Evolutionary conservation across 1,284 basidiomycete genomes (phyloP), one percentile per base, ranked within the genome.

Genomic region (Lentinula novae-zelandiae): DNA sequence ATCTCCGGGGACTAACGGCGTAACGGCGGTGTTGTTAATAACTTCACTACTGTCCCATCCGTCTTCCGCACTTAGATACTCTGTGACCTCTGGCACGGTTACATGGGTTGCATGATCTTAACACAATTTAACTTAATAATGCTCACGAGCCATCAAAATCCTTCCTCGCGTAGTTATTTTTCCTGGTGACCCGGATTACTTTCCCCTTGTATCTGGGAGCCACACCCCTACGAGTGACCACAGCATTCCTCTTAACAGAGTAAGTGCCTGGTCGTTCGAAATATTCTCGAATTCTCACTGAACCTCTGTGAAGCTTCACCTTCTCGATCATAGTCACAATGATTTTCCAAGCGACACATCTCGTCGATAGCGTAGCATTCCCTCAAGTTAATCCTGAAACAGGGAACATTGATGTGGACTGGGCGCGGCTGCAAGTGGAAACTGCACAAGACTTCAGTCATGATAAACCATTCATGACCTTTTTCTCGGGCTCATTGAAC

Each of bases 271-370:
- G 3, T 34, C n/a, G 22, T 20, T 15, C 33, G n/a, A 17, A 3
- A 9, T 27, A 22, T 22, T 33, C 13, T 51, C 7, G 7, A 9
- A 13, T 5, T 51, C 33, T 51, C 33, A 44, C 44, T 5, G 15
- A 12, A 20, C 38, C 12, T 56, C 12, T 8, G 2, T 27, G 9
- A 33, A 56, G 54, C 22, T 56, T 27, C 20, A 42, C 39, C 31
- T 44, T 44, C 15, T 56, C 54, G 3, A 56, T 56, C 10, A 27
- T 56, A 15, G 36, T 56, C 39, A 39, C 54, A n/a, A 34, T 44
- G 22, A 56, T 56, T 34, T 56, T 56, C 42, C 54, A 56, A 17
- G 54, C 54, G 5, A 56, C 54, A 33, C 54, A 56, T 20, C n/a
- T 56, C 10, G 54, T 56, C 15, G 39, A 56, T 34, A 42, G n/a